Evolutionary conservation across 2,329 filamentous ascomycete species (phyloP).

Genomic region (Pestalotiopsis sp.): DNA sequence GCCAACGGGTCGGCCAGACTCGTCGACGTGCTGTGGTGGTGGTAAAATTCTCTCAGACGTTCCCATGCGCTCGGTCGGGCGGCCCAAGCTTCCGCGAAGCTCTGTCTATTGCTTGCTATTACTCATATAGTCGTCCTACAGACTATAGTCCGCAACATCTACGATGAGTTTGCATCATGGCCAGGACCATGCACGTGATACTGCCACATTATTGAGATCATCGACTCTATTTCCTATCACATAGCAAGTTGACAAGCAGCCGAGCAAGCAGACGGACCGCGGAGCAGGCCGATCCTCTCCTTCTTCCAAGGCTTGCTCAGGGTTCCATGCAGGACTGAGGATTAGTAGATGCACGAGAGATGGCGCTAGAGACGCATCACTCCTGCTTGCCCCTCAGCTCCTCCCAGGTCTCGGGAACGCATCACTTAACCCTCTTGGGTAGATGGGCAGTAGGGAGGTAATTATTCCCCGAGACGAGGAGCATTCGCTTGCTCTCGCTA

Average conservation of each 20-base stretch:
- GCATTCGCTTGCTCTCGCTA: not conserved
- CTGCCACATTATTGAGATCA: not conserved
- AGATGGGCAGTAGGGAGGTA: not conserved
- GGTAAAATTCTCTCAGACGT: not conserved
- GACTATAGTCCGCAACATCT: not conserved
- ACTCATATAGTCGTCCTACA: not conserved
- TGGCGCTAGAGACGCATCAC: slow-evolving; percentile 1
- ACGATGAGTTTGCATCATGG: not conserved
- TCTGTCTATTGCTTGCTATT: not conserved
- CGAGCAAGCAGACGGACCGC: not conserved
- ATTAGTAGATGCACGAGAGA: not conserved
- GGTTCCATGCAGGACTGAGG: slow-evolving; percentile 2
- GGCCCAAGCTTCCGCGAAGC: not conserved
- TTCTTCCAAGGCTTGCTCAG: not conserved
- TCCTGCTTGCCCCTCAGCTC: not conserved
- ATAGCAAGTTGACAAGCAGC: not conserved
- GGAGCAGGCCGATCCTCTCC: not conserved
- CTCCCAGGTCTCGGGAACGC: not conserved
- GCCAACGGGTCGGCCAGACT: not conserved
- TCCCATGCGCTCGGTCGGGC: not conserved
- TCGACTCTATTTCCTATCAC: not conserved
- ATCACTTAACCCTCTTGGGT: not conserved
- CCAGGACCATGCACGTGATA: not conserved
- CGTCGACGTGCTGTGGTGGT: not conserved
- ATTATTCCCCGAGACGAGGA: not conserved